A percentile compares a stretch with the other conserved stretches of the same genome.
phyloP scores from a whole-genome alignment of 345 rosid genomes.

The Reutealis trisperma region DNA sequence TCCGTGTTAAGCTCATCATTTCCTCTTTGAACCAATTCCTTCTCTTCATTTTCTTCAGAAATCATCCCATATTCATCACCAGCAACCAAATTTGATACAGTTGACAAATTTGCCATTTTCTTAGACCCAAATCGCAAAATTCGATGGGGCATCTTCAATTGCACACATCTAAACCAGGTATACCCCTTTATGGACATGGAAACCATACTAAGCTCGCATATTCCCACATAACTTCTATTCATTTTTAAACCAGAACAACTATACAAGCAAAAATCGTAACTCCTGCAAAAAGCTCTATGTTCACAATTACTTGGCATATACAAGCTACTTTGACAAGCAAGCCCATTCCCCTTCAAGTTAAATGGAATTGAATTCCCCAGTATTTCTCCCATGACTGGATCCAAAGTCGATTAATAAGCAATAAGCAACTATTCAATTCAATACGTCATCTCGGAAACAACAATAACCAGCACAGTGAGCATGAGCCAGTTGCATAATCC shows the following conservation, averaged over 20 bases:
- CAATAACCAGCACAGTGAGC: background rate
- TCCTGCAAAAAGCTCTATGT: background rate
- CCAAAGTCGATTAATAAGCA: background rate
- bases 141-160: background rate
- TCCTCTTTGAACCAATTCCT: background rate
- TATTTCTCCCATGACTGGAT: constrained; percentile 30
- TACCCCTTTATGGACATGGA: constrained; percentile 7
- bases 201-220: constrained; percentile 10
- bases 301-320: constrained; percentile 9
- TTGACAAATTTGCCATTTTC: constrained; percentile 3
- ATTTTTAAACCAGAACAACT: constrained; percentile 28
- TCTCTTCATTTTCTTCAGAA: constrained; percentile 27
- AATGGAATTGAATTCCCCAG: constrained; percentile 33
- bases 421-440: background rate
- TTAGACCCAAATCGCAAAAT: constrained; percentile 9
- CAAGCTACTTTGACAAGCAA: constrained; percentile 23
- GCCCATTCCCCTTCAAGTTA: constrained; percentile 24
- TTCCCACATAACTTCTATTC: constrained; percentile 25
- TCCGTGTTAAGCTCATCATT: constrained; percentile 22
- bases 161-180: constrained; percentile 14
- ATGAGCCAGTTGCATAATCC: background rate
- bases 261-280: constrained; percentile 15
- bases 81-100: constrained; percentile 14
- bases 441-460: background rate
- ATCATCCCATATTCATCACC: constrained; percentile 20